phyloP scores from a whole-genome alignment of 2,329 filamentous ascomycete genomes.

The Neonectria ditissima region DNA sequence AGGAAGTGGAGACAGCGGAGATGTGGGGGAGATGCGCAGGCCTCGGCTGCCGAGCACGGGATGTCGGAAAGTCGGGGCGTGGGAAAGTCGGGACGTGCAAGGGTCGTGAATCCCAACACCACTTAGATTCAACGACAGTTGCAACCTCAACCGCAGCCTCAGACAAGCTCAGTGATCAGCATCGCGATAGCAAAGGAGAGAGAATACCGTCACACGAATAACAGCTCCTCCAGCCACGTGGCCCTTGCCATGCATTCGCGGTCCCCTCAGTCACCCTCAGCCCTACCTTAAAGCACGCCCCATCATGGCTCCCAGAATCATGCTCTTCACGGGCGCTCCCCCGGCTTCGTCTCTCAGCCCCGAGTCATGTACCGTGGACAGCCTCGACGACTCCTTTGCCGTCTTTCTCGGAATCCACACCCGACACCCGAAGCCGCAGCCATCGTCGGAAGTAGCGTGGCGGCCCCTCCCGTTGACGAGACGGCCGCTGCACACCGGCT shows the following conservation, averaged over 20 bases:
- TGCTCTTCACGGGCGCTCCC: conserved; percentile 54
- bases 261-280: background rate
- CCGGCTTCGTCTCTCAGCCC: conserved; percentile 44
- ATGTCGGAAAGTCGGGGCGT: conserved; percentile 1
- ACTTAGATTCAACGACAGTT: background rate
- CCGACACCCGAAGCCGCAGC: conserved; percentile 11
- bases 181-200: background rate
- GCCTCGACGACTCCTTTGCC: conserved; percentile 43
- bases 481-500: conserved; percentile 61
- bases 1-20: background rate
- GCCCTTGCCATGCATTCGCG: background rate
- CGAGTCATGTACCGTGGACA: conserved; percentile 47
- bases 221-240: background rate
- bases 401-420: conserved; percentile 39
- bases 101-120: background rate
- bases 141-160: background rate
- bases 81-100: background rate
- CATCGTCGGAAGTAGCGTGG: conserved; percentile 61
- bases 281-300: conserved; percentile 11
- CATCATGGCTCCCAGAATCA: conserved; percentile 48
- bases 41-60: conserved; percentile 6
- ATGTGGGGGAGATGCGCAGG: conserved; percentile 1
- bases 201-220: background rate
- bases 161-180: background rate
- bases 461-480: conserved; percentile 63